Percentiles rank a stretch among this genome's conserved stretches.
These are phyloP conservation scores for Luzula sylvatica DNA, from an alignment of 176 grass and related monocot genomes.

Conservation along the genomic window DNA sequence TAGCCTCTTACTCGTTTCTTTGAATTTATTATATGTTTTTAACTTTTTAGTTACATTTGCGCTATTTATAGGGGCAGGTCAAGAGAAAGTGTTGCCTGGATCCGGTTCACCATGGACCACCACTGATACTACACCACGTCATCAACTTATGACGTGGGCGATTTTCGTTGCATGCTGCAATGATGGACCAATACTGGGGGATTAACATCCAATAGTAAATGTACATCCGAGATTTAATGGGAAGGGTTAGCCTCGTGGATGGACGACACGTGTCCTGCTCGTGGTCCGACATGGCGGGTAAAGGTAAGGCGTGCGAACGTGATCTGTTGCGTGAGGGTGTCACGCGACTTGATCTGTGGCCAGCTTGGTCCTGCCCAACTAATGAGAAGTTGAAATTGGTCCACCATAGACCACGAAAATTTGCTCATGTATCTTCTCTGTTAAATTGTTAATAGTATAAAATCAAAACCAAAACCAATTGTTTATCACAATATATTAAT, in stretches of 20 bases:
- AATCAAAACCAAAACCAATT: background rate
- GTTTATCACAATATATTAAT: background rate
- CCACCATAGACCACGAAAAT: background rate
- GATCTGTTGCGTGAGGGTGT: slow-evolving; percentile 1
- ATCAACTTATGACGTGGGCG: no score
- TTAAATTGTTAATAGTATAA: background rate
- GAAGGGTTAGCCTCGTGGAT: background rate
- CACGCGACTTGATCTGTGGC: background rate
- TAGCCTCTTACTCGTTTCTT: background rate
- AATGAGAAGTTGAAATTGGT: background rate
- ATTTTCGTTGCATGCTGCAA: no score
- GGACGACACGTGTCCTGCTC: background rate
- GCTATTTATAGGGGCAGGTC: background rate
- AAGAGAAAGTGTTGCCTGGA: no score
- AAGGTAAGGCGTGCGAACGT: background rate
- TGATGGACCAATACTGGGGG: background rate
- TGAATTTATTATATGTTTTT: background rate
- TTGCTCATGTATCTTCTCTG: background rate
- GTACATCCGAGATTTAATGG: background rate
- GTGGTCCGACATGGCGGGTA: background rate
- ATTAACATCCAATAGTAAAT: background rate
- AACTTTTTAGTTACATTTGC: background rate
- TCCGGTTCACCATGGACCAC: no score
- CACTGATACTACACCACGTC: no score
- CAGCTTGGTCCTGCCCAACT: background rate